These are phyloP conservation scores for Neurospora sp. DNA, from an alignment of 495 filamentous ascomycete genomes.

Conservation along the genomic window DNA sequence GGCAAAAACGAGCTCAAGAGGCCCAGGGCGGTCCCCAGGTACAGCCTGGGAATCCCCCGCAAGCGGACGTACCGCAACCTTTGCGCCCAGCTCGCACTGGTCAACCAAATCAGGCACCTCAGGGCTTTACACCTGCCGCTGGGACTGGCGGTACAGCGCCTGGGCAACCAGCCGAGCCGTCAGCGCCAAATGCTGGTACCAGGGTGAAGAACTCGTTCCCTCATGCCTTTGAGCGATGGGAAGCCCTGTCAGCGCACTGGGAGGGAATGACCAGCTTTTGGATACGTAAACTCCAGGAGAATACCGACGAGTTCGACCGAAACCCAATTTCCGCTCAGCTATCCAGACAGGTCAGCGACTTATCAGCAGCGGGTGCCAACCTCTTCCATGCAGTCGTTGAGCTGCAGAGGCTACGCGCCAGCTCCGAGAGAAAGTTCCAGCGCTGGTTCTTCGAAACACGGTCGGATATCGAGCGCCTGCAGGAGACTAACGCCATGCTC, in stretches of 20 bases:
- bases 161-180: constrained; percentile 23
- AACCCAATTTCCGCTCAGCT: constrained; percentile 81
- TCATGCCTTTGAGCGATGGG: constrained; percentile 97
- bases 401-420: constrained; percentile 87
- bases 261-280: constrained; percentile 95
- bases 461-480: constrained; percentile 71
- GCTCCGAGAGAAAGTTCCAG: constrained; percentile 94
- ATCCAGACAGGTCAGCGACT: constrained; percentile 85
- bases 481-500: constrained; percentile 75
- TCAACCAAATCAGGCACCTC: constrained; percentile 11
- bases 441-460: constrained; percentile 97
- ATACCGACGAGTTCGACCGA: constrained; percentile 69
- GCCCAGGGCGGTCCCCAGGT: constrained; percentile 8
- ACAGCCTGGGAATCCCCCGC: constrained; percentile 1
- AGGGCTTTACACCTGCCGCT: constrained; percentile 7
- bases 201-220: constrained; percentile 57
- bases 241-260: constrained; percentile 93
- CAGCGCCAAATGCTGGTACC: constrained; percentile 18
- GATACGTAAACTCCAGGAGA: constrained; percentile 86
- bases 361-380: constrained; percentile 93
- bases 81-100: constrained; percentile 18
- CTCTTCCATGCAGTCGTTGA: constrained; percentile 97
- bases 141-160: constrained; percentile 5
- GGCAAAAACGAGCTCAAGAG: constrained; percentile 24
- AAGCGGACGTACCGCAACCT: constrained; percentile 9